Percentiles rank a stretch among this genome's conserved stretches.
Conservation (phyloP, 148 eudicot species). For the Fagopyrum tataricum region DNA sequence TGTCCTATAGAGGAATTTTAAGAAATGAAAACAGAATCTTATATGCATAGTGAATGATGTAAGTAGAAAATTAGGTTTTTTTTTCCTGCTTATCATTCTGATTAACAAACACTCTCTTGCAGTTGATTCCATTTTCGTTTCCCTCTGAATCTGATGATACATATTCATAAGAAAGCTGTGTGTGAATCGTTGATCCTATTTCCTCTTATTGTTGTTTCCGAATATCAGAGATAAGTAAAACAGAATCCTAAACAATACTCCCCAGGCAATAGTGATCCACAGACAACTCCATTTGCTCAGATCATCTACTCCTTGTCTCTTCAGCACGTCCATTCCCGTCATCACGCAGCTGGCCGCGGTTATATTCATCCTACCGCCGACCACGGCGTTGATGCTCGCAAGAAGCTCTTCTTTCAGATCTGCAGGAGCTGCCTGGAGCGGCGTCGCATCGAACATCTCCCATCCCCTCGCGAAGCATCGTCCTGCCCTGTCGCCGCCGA, state of each 20-base stretch:
- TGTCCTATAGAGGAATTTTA: neutral
- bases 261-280: conserved; percentile 42
- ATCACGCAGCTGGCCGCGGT: conserved; percentile 38
- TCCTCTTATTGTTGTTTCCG: conserved; percentile 54
- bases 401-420: conserved; percentile 30
- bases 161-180: neutral
- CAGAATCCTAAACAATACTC: conserved; percentile 43
- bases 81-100: neutral
- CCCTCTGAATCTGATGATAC: too few species aligned
- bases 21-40: neutral
- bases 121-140: neutral
- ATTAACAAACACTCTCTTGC: neutral
- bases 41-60: neutral
- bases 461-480: conserved; percentile 38
- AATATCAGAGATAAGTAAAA: conserved; percentile 38
- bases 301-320: conserved; percentile 34
- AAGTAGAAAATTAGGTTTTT: neutral
- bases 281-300: conserved; percentile 43
- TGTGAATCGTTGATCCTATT: neutral
- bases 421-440: conserved; percentile 26
- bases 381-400: conserved; percentile 27
- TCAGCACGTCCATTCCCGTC: conserved; percentile 36
- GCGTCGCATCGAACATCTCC: conserved; percentile 47
- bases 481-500: conserved; percentile 24
- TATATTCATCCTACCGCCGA: conserved; percentile 28